Conservation (phyloP, 441 rosid species). For the Erysimum cheiri region DNA sequence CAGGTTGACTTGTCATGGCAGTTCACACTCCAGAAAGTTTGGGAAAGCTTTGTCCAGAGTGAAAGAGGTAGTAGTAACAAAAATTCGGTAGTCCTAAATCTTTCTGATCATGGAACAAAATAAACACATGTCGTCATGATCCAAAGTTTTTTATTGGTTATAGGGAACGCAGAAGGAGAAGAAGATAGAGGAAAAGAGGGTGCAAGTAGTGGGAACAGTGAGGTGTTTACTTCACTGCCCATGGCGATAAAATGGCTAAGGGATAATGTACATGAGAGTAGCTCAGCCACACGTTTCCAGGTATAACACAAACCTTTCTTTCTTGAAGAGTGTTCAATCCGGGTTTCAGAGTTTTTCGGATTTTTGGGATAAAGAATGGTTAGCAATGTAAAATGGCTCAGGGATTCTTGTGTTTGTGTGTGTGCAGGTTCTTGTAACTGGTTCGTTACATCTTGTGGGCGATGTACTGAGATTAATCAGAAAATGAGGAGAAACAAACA, state of each 20-base stretch:
- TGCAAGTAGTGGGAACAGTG: slow-evolving; percentile 65
- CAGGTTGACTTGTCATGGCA: slow-evolving; percentile 95
- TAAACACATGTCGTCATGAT: neutral
- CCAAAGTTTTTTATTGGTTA: slow-evolving; percentile 29
- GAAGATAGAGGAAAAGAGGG: slow-evolving; percentile 55
- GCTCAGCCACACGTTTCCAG: slow-evolving; percentile 66
- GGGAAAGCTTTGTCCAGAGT: slow-evolving; percentile 77
- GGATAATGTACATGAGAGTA: slow-evolving; percentile 67
- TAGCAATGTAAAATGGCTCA: slow-evolving; percentile 2
- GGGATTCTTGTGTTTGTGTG: neutral
- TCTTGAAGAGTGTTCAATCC: neutral
- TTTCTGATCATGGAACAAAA: slow-evolving; percentile 20
- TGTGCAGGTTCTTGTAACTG: slow-evolving; percentile 85
- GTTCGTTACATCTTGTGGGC: slow-evolving; percentile 93
- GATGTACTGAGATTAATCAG: slow-evolving; percentile 80
- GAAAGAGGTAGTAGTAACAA: slow-evolving; percentile 69
- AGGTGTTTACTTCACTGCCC: slow-evolving; percentile 87
- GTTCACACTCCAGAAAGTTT: slow-evolving; percentile 74
- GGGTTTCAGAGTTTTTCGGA: neutral
- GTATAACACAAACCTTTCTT: slow-evolving; percentile 46
- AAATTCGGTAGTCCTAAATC: neutral
- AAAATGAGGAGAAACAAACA: slow-evolving; percentile 1
- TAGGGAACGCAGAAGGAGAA: slow-evolving; percentile 59
- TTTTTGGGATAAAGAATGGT: neutral
- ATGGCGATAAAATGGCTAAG: slow-evolving; percentile 91